Evolutionary conservation across 2,329 filamentous ascomycete genomes (phyloP), one percentile per base, ranked within the genome.

Genomic region (Penicillium decumbens): DNA sequence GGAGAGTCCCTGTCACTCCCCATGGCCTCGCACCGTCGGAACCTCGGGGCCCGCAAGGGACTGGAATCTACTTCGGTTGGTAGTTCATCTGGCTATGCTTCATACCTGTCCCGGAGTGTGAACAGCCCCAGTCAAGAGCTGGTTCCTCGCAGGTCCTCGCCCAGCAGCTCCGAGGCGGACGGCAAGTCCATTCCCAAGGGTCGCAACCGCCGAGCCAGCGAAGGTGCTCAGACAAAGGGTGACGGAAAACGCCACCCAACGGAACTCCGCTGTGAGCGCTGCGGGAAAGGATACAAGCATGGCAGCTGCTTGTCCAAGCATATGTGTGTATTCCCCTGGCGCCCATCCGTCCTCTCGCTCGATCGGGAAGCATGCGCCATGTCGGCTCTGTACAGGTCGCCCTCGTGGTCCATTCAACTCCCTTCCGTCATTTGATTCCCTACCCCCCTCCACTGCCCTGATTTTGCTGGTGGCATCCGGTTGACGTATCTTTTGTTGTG

Each of bases 281-380:
- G 93, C 79, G 92, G 92, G 74, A 98, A 98, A 81, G 90, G 90
- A 76, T 98, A 98, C 83, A 98, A 98, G 84, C 93, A 98, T 81
- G 95, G 91, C 84, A 97, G 93, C 79, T 98, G 93, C 84, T 84
- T 98, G 80, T 95, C 89, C 72, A 98, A 97, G 83, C 93, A 98
- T 85, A 87, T 96, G 93, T 97, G 85, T 83, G 93, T 95, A 80
- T 71, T 59, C 77, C 80, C 83, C 80, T 75, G 75, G 73, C 68
- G 70, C 63, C 58, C 63, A 60, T 54, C 69, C 65, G 67, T 68
- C 68, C 48, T 47, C 42, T 43, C 50, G 68, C 59, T 64, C 64
- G 67, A 65, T 68, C 66, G 68, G 72, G 18, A 70, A 62, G 57
- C 61, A 61, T 67, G 65, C 64, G 65, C 65, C 68, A 64, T 65